Conservation (phyloP, 2,329 filamentous ascomycete species). For the Simplicillium sp. region DNA sequence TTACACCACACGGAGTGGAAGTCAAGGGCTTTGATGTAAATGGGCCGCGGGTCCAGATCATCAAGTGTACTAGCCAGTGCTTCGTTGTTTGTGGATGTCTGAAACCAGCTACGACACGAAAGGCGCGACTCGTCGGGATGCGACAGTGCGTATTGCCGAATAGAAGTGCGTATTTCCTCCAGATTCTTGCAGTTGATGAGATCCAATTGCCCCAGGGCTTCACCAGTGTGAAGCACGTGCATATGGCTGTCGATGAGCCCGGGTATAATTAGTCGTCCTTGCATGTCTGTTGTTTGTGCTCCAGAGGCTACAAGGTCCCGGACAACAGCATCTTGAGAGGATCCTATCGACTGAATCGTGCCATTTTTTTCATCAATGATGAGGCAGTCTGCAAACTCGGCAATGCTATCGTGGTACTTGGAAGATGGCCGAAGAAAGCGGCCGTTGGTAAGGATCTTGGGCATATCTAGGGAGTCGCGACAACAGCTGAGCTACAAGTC, state of each 20-base stretch:
- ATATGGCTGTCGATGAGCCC: conserved; percentile 35
- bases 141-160: conserved; percentile 20
- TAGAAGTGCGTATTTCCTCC: conserved; percentile 24
- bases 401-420: conserved; percentile 1
- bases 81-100: conserved; percentile 28
- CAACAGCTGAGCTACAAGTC: no score
- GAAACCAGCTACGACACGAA: conserved; percentile 32
- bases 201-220: conserved; percentile 26
- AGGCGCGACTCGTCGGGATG: conserved; percentile 26
- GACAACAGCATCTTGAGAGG: conserved; percentile 1
- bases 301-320: conserved; percentile 1
- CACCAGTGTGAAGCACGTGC: conserved; percentile 31
- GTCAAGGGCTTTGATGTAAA: conserved; percentile 33
- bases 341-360: not conserved
- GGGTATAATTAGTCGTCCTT: conserved; percentile 16
- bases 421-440: conserved; percentile 1
- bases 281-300: conserved; percentile 5
- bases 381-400: conserved; percentile 1
- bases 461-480: no score
- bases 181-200: conserved; percentile 24
- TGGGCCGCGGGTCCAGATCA: conserved; percentile 30
- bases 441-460: conserved; percentile 1
- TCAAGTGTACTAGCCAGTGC: conserved; percentile 30
- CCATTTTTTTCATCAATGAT: not conserved
- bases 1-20: conserved; percentile 36